phyloP scores from a whole-genome alignment of 1,284 basidiomycete genomes.

The Cryptococcus sp. region DNA sequence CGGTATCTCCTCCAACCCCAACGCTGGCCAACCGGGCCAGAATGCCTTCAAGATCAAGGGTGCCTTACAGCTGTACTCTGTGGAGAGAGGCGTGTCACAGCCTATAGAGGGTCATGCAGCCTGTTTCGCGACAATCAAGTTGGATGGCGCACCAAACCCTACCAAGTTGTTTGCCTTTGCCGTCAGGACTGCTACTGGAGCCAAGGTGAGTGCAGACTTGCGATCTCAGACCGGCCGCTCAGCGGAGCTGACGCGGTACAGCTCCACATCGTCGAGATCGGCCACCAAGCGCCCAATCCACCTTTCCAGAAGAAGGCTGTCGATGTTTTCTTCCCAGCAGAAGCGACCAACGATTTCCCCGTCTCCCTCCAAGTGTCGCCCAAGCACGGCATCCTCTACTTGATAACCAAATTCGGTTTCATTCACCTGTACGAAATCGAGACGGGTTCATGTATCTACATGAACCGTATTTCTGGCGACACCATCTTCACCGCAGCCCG shows the following conservation, averaged over 20 bases:
- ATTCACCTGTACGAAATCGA: constrained; percentile 99
- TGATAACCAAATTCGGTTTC: constrained; percentile 99
- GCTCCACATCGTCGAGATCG: constrained; percentile 99
- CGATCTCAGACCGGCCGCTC: background rate
- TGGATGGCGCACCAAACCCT: constrained; percentile 77
- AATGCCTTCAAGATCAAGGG: constrained; percentile 98
- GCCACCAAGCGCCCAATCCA: constrained; percentile 93
- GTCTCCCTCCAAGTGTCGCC: constrained; percentile 99
- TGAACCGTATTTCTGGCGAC: constrained; percentile 99
- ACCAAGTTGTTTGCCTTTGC: constrained; percentile 97
- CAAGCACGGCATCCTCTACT: constrained; percentile 95
- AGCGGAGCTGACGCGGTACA: constrained; percentile 46
- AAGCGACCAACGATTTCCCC: constrained; percentile 99
- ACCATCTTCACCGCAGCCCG: constrained; percentile 99
- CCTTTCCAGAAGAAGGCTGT: constrained; percentile 97
- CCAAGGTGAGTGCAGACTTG: constrained; percentile 68
- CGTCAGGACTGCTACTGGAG: constrained; percentile 90
- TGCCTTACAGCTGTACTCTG: constrained; percentile 87
- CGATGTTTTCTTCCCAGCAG: constrained; percentile 98
- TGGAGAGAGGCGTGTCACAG: constrained; percentile 84
- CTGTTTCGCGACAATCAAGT: constrained; percentile 87
- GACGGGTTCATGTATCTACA: constrained; percentile 98
- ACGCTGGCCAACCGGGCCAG: constrained; percentile 64
- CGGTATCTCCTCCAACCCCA: constrained; percentile 92
- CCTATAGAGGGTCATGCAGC: constrained; percentile 99